Conservation (phyloP, 352 stramenopile genomes). For the Phytophthora litchii region DNA sequence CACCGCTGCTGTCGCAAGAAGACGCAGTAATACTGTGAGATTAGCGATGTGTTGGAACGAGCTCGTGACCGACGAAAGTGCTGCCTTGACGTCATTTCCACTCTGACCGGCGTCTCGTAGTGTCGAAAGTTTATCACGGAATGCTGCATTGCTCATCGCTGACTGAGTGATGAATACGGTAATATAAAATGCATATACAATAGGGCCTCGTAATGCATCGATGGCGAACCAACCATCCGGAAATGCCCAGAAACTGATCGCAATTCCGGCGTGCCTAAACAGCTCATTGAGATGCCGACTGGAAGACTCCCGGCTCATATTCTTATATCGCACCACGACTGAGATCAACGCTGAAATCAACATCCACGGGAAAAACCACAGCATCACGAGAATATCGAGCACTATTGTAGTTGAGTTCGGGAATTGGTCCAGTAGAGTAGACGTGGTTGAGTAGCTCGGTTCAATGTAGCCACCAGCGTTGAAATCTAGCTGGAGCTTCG, state of each 20-base stretch:
- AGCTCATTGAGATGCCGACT: constrained; percentile 27
- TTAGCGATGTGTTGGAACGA: constrained; percentile 41
- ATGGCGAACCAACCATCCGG: constrained; percentile 36
- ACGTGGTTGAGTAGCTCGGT: constrained; percentile 28
- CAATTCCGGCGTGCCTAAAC: constrained; percentile 11
- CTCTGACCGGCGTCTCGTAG: constrained; percentile 16
- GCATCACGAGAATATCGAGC: constrained; percentile 38
- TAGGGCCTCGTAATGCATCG: constrained; percentile 42
- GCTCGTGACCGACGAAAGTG: constrained; percentile 15
- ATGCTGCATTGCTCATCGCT: constrained; percentile 15
- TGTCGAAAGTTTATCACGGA: constrained; percentile 32
- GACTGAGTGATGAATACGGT: constrained; percentile 29
- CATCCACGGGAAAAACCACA: constrained; percentile 33
- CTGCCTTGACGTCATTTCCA: constrained; percentile 5
- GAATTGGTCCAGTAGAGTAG: constrained; percentile 39
- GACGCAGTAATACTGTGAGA: constrained; percentile 35
- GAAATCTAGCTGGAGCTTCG: constrained; percentile 10
- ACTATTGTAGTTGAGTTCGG: constrained; percentile 18
- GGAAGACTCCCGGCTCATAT: constrained; percentile 15
- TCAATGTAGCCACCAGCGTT: constrained; percentile 10
- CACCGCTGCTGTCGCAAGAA: constrained; percentile 41
- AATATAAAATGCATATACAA: constrained; percentile 43
- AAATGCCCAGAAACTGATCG: constrained; percentile 42
- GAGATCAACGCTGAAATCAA: constrained; percentile 28
- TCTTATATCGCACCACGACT: constrained; percentile 16